Evolutionary conservation across 768 basidiomycete species (phyloP), one percentile per base, ranked within the genome.

Genomic region (Boletus pseudopeckii): DNA sequence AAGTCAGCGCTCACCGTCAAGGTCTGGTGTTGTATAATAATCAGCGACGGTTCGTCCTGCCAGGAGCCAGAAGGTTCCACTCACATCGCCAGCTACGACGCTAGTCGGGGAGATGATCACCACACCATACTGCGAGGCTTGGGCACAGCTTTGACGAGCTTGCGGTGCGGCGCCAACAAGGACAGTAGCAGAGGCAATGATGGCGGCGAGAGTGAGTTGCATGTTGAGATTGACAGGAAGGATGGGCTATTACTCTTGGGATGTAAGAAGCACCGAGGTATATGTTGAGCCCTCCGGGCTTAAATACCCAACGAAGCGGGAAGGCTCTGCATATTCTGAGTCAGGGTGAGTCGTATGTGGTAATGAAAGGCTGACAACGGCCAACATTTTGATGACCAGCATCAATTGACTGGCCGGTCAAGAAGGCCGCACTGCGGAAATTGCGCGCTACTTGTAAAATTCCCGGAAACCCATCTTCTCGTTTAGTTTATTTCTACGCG

Each of bases 41-140:
- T 69, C 15, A 63, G 50, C 44, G 15, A 13, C 15, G 5, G 17
- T 11, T 28, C 15, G 14, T 39, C 32, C 15, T 4, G 7, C 24
- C 28, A n/a, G 10, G 5, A 39, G 24, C 10, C 14, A 17, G 5
- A 32, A 14, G 17, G 34, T 13, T 38, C 32, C 8, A 49, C 63
- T 48, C 33, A 69, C 68, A 3, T 69, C 63, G 1, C 68, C 68
- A 7, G 65, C 41, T 8, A 65, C 20, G 44, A 69, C 53, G 1
- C 45, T 63, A 37, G 57, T 50, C 17, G 68, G 68, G 43, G 57
- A 54, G 38, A 71, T 17, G 0, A 0, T 50, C 22, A 69, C 20
- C 4, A 44, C 34, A 11, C 68, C 68, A 47, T 50, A 69, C 7
- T 26, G 59, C 13, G 60, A 1, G 20, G 67, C 68, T 39, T 65